Base-by-base conservation (phyloP, 345 rosid genomes). In the Eucalyptus victrix region DNA sequence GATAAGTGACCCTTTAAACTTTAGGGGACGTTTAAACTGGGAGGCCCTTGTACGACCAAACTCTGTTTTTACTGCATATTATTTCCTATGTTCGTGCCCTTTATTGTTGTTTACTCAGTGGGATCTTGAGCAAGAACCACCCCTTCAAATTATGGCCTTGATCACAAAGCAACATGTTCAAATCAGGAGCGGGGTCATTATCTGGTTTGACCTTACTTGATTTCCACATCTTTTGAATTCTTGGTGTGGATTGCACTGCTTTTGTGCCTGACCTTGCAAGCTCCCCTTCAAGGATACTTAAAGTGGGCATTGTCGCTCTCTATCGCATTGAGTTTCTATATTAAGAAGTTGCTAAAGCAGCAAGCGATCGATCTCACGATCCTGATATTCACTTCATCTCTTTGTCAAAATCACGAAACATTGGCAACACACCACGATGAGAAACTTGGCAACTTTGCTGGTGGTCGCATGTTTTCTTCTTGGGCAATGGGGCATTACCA, bases 211-310 rank as follows among this genome's bases (percentile, higher is more conserved):
- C 44, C 30, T 86, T 51, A 16, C 88, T 86, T 86, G 23, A 3
- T 37, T 76, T 40, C 47, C 47, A 76, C 83, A 40, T 37, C 83
- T 76, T 76, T 21, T 76, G 83, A 76, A 42, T 76, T 76, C 89
- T 40, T 88, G 76, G 89, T 88, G 88, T 89, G 86, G 34, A 89
- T 45, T 86, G 88, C 90, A 89, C 90, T 50, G 72, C 88, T 89
- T 30, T 67, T 8, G 45, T 89, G 47, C 45, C 88, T 26, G 87
- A 86, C 62, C 88, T 86, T 86, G 90, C 90, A 89, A 89, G 90
- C 53, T 86, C 53, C 42, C 90, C 86, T 88, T 67, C 88, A 60
- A 45, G 85, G 81, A 86, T 86, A 72, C 34, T 40, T 81, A 45
- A 58, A 32, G 69, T 26, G 76, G 69, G 49, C 17, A 53, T 85